Conservation (phyloP, 2,329 filamentous ascomycete species). For the Orbilia blumenaviensis region DNA sequence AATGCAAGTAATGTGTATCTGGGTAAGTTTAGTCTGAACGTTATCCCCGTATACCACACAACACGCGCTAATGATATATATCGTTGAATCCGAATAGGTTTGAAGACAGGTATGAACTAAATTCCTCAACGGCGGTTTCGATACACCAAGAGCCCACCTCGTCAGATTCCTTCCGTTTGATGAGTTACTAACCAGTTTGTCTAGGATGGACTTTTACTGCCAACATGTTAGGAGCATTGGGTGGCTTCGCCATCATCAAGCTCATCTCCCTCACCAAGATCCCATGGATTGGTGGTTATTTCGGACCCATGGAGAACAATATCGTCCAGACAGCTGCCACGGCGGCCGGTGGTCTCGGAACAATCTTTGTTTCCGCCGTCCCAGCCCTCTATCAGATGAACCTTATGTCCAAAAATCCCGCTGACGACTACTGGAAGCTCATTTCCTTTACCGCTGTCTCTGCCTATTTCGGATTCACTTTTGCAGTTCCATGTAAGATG, state of each 20-base stretch:
- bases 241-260: constrained; percentile 69
- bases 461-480: constrained; percentile 72
- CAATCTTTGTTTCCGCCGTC: constrained; percentile 69
- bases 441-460: constrained; percentile 71
- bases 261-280: constrained; percentile 65
- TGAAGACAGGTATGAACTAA: constrained; percentile 63
- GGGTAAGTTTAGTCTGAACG: constrained; percentile 62
- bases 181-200: background rate
- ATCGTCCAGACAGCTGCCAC: constrained; percentile 71
- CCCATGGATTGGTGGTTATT: constrained; percentile 66
- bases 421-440: constrained; percentile 68
- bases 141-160: background rate
- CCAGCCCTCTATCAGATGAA: constrained; percentile 70
- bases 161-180: background rate
- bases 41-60: constrained; percentile 52
- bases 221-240: constrained; percentile 66
- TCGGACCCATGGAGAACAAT: constrained; percentile 71
- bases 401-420: constrained; percentile 65
- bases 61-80: constrained; percentile 44
- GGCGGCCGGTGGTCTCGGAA: constrained; percentile 68
- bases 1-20: constrained; percentile 72
- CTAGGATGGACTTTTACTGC: constrained; percentile 64
- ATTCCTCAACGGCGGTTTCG: background rate
- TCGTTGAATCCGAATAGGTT: constrained; percentile 59
- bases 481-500: constrained; percentile 66